phyloP scores from a whole-genome alignment of 768 basidiomycete species.

The Tricholoma bakamatsutake region DNA sequence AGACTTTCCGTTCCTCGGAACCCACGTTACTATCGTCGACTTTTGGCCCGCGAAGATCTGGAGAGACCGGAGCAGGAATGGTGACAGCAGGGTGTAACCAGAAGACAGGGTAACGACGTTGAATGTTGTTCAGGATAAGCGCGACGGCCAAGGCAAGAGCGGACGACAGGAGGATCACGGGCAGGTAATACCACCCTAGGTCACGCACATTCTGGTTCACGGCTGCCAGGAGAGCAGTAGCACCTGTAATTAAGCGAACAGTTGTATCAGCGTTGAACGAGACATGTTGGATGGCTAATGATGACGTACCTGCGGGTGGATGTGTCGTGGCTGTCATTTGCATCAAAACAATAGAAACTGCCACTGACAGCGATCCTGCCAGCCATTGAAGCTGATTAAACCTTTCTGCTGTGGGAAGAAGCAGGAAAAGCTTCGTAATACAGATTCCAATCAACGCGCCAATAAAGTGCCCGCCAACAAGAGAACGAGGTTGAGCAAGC shows the following conservation, averaged over 20 bases:
- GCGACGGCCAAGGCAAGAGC: constrained; percentile 38
- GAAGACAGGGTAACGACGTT: constrained; percentile 42
- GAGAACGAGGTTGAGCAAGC: constrained; percentile 46
- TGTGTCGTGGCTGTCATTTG: constrained; percentile 47
- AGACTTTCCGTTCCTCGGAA: not conserved
- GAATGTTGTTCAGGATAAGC: constrained; percentile 45
- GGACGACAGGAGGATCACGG: constrained; percentile 44
- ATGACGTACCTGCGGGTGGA: constrained; percentile 41
- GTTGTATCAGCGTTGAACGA: not conserved
- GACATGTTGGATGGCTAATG: no score
- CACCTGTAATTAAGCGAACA: constrained; percentile 24
- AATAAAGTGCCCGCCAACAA: constrained; percentile 47
- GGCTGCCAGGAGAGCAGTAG: constrained; percentile 47
- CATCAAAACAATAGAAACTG: constrained; percentile 40
- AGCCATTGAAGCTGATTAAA: constrained; percentile 45
- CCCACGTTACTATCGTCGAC: not conserved
- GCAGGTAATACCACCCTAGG: constrained; percentile 51
- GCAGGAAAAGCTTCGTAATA: constrained; percentile 45
- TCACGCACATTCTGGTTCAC: constrained; percentile 33
- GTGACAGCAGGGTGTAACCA: constrained; percentile 32
- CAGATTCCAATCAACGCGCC: constrained; percentile 43
- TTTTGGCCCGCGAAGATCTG: constrained; percentile 12
- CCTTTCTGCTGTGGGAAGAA: constrained; percentile 35
- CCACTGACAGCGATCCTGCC: constrained; percentile 39
- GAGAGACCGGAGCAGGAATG: constrained; percentile 12